phyloP scores from a whole-genome alignment of 179 eudicot genomes.

The Corrigiola litoralis region DNA sequence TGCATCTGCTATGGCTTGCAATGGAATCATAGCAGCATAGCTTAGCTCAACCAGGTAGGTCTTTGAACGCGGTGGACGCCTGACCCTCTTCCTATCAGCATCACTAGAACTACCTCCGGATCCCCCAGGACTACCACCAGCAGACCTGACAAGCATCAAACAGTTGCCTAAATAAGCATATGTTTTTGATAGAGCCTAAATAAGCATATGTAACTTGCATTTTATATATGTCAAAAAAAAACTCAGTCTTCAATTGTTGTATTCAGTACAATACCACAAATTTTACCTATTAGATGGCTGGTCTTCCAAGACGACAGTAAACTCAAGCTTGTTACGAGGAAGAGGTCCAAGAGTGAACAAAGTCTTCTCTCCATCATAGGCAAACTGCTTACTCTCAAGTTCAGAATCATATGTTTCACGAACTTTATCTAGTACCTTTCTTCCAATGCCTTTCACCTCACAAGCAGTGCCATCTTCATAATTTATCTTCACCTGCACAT shows the following conservation, averaged over 20 bases:
- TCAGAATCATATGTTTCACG: slow-evolving; percentile 26
- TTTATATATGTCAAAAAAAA: not conserved
- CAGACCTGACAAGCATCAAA: slow-evolving; percentile 31
- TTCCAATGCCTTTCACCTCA: slow-evolving; percentile 35
- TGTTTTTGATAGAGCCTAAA: not conserved
- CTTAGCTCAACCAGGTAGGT: slow-evolving; percentile 23
- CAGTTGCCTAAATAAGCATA: not conserved
- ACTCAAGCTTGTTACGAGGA: slow-evolving; percentile 26
- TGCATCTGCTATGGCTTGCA: slow-evolving; percentile 31
- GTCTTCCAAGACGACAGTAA: slow-evolving; percentile 28
- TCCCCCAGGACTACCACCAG: slow-evolving; percentile 37
- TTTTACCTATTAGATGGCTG: slow-evolving; percentile 24
- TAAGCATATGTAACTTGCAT: not conserved
- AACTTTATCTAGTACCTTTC: slow-evolving; percentile 24
- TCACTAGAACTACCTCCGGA: slow-evolving; percentile 48
- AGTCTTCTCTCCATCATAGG: slow-evolving; percentile 38
- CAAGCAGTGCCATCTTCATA: slow-evolving; percentile 35
- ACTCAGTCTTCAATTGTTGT: too few relatives aligned
- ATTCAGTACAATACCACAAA: too few relatives aligned
- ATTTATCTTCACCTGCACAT: slow-evolving; percentile 15
- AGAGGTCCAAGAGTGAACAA: slow-evolving; percentile 33
- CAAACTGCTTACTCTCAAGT: slow-evolving; percentile 26
- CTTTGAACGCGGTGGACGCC: slow-evolving; percentile 41
- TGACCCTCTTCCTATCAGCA: slow-evolving; percentile 45
- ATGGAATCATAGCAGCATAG: slow-evolving; percentile 30